Evolutionary conservation across 2,329 filamentous ascomycete genomes (phyloP).

Genomic region (Elsinoe batatas): DNA sequence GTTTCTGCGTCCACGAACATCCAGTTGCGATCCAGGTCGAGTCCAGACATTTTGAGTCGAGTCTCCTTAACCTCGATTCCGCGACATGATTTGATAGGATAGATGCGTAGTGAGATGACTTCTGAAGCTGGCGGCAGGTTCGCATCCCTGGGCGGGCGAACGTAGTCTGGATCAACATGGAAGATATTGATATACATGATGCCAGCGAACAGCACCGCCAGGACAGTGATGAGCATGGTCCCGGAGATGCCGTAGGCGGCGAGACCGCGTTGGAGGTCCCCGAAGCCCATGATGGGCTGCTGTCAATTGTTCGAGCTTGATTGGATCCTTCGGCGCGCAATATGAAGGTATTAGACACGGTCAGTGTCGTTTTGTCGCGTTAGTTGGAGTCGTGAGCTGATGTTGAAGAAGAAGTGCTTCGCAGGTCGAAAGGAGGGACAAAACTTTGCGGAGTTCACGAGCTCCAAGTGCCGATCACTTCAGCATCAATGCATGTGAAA

Average conservation of each 20-base stretch:
- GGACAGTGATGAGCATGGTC: slow-evolving; percentile 20
- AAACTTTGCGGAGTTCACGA: slow-evolving; percentile 4
- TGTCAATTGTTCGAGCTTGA: no score
- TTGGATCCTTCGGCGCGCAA: no score
- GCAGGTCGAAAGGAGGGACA: not conserved
- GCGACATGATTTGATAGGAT: slow-evolving; percentile 58
- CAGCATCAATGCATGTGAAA: not conserved
- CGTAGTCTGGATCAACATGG: slow-evolving; percentile 17
- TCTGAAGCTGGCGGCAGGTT: slow-evolving; percentile 31
- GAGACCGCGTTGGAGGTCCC: slow-evolving; percentile 8
- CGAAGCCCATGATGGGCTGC: not conserved
- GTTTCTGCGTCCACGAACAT: slow-evolving; percentile 51
- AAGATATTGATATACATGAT: slow-evolving; percentile 21
- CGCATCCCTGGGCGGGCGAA: slow-evolving; percentile 20
- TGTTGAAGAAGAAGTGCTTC: slow-evolving; percentile 8
- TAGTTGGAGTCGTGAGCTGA: not conserved
- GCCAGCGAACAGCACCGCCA: slow-evolving; percentile 20
- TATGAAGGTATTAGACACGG: no score
- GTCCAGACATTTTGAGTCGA: slow-evolving; percentile 44
- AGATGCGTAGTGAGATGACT: slow-evolving; percentile 45
- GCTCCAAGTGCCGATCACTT: not conserved
- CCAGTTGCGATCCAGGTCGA: slow-evolving; percentile 55
- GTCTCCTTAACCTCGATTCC: slow-evolving; percentile 47
- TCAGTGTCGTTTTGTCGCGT: no score
- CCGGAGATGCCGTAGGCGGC: slow-evolving; percentile 16